Base-by-base conservation (phyloP, 768 basidiomycete genomes). In the Suillus lakei region DNA sequence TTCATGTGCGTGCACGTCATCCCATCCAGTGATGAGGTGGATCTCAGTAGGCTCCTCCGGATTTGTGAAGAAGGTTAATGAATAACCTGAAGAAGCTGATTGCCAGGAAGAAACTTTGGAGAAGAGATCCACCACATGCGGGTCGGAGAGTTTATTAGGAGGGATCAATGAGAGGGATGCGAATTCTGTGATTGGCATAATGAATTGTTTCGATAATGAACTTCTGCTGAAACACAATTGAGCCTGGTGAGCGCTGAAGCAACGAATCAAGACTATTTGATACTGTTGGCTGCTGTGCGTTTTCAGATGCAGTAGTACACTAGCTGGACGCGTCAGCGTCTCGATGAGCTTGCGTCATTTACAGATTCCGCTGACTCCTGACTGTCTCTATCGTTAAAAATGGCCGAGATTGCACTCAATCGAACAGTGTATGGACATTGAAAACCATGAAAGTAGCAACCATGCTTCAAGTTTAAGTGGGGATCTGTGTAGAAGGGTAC, bases 1-100 rank as follows among this genome's bases (percentile, higher is more conserved):
- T 32, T 77, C 66, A 68, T 85, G 84, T 10, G 79, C 78, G 13
- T 65, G 69, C 28, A 81, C 79, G 64, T 77, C 76, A 60, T 71
- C 46, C 85, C 85, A 86, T 13, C 84, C 83, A 0, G 82, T 79
- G 36, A 84, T 69, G 32, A 86, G 66, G 68, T 81, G 79, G 3
- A 84, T 62, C 32, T 71, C 63, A 7, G 62, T 50, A 1, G 74
- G 61, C 34, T 73, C 68, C 2, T 64, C 59, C 26, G 63, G 43
- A 44, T 64, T 61, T 4, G 71, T 67, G 71, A 80, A 85, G 68
- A 79, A 84, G 32, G 74, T 70, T n/a, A 85, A 65, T 16, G 81
- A 79, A 67, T 79, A 79, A 21, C 79, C 76, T 0, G 84, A 83
- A 68, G 76, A 79, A 32, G 76, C 74, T 15, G 79, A 73, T 71